Evolutionary conservation across 768 basidiomycete genomes (phyloP).

Genomic region (Xerocomellus amylosporus): DNA sequence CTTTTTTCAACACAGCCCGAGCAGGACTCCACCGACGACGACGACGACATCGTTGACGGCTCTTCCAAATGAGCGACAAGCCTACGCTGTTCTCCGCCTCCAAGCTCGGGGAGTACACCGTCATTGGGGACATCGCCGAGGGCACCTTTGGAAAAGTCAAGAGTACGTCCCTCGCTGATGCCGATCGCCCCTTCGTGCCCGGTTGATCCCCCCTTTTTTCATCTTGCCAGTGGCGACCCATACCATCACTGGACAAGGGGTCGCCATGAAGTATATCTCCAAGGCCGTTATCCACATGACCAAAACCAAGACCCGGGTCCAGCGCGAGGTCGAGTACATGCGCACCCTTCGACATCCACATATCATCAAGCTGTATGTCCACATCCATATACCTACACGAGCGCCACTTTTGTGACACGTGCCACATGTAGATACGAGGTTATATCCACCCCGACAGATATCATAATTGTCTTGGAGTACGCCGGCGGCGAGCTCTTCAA

Average conservation of each 20-base stretch:
- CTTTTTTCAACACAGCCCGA: constrained; percentile 25
- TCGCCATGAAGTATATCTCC: constrained; percentile 97
- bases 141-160: constrained; percentile 99
- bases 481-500: constrained; percentile 97
- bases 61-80: constrained; percentile 27
- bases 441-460: constrained; percentile 91
- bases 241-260: constrained; percentile 89
- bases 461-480: constrained; percentile 97
- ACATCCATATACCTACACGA: constrained; percentile 2
- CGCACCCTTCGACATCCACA: constrained; percentile 91
- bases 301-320: constrained; percentile 88
- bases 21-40: constrained; percentile 3
- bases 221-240: constrained; percentile 77
- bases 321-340: constrained; percentile 97
- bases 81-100: constrained; percentile 49
- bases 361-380: constrained; percentile 89
- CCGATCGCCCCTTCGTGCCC: constrained; percentile 14
- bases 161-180: constrained; percentile 55
- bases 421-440: constrained; percentile 64
- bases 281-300: constrained; percentile 90
- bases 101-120: constrained; percentile 88
- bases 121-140: constrained; percentile 86
- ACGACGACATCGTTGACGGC: constrained; percentile 9
- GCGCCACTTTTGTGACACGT: constrained; percentile 5
- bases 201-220: constrained; percentile 16